Evolutionary conservation across 768 basidiomycete species (phyloP), one percentile per base, ranked within the genome.

Genomic region (Termitomyces heimii): DNA sequence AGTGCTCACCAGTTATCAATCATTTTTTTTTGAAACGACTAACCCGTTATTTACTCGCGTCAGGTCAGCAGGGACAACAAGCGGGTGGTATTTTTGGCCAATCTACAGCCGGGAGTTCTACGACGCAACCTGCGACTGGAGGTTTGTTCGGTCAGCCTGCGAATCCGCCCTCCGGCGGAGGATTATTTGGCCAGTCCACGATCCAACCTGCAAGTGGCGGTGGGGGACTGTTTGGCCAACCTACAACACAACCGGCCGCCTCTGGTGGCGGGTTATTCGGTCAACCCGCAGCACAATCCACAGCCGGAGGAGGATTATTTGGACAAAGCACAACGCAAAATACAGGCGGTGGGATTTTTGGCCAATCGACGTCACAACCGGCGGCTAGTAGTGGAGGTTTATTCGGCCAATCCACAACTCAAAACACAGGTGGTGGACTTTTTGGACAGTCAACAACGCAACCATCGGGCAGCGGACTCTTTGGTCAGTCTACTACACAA

Each of bases 171-270:
- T 37, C 60, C 5, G 18, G 20, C 3, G 68, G 72, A 1, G 57
- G 60, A 20, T 54, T 74, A 18, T 77, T 77, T 47, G 67, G 73
- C 22, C 65, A 67, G 53, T 49, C 65, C 12, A 49, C 56, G 24
- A 63, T 62, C 26, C 67, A 68, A 43, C 60, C 55, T 3, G 60
- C 31, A 47, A 62, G 32, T 37, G 56, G 50, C 54, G 18, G 35
- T 3, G 68, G 73, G 1, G 58, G 60, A n/a, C 55, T 75, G 28
- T 77, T 77, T 47, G 69, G 73, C 1, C 74, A 72, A 40, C 56
- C 66, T 29, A 22, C 54, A 22, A 18, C 51, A 34, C 56, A 57
- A 22, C 49, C 56, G 28, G 39, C 43, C 14, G 20, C 48, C 9
- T 6, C 48, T 35, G 34, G 54, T 40, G 59, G 58, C 13, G 58